Base-by-base conservation (phyloP, 202 grass and related monocot genomes). In the Brachypodium distachyon region DNA sequence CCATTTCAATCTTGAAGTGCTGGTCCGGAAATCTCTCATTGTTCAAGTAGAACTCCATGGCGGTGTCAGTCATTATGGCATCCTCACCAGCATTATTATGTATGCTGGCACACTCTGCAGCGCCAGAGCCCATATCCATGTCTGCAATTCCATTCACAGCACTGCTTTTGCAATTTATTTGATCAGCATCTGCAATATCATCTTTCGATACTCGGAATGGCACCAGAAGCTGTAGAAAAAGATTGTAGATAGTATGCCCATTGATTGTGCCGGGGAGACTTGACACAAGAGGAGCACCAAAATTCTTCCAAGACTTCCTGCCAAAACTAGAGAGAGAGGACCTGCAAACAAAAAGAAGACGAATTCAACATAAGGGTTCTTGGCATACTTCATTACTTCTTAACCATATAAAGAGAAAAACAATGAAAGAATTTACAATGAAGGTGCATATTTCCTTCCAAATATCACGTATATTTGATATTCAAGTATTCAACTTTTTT, bases 201-300 rank as follows among this genome's bases (percentile, higher is more conserved):
- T 79, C 67, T 29, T 87, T 88, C 6, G 38, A 64, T 78, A 38
- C 44, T 75, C 48, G 81, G 44, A 99, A 96, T 79, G 90, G 92
- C 61, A 85, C 71, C 81, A 96, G 36, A 62, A 90, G 51, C 71
- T 89, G 96, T 18, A 85, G 61, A 83, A 87, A 93, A 44, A 86
- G 81, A 36, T 86, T 39, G 13, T 10, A 47, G 40, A 99, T 79
- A 28, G 78, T 87, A 44, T 56, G 82, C 65, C 87, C 96, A 70
- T 83, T 84, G 63, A 91, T 40, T 85, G 85, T 78, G 19, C 83
- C 78, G 6, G 80, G 87, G 62, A 93, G 74, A 41, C 65, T 85
- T 83, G 89, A 73, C 13, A 96, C 65, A 72, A 99, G 85, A 61
- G 96, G 96, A 67, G 77, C 54, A 52, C 96, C 96, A 90, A 99